Evolutionary conservation across 345 rosid genomes (phyloP), one percentile per base, ranked within the genome.

Genomic region (Cochlearia excelsa): DNA sequence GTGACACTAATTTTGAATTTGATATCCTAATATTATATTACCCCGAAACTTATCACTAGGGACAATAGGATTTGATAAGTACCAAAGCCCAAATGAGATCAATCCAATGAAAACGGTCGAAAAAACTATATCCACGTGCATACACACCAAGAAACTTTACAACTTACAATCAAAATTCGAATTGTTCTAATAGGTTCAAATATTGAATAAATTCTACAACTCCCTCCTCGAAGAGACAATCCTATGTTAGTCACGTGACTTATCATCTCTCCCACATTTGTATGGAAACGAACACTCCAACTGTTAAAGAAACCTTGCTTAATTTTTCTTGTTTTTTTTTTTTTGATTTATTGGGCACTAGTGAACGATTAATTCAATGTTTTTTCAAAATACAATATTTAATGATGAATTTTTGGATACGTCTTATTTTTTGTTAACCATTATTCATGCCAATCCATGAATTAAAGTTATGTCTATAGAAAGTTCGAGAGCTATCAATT

Each of bases 131-230:
- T 43, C 26, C 34, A 56, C 68, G 68, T 56, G 47, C 46, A 29
- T 7, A 43, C 23, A 50, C 5, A 23, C 29, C 42, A 48, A 37
- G 63, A 50, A 38, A 47, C 16, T 58, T 37, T 58, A 59, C 51
- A 38, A 46, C 16, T 51, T 51, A 51, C 69, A 63, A 65, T 65
- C 75, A 45, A 71, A 61, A 46, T 59, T 64, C 59, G 44, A 70
- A 33, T 51, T 58, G 70, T 59, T 60, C 43, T 71, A 10, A 58
- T 46, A 64, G 29, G 54, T 44, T 63, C 52, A 63, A 53, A 53
- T 44, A 30, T 42, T 40, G 4, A 35, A 46, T 30, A 6, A 35
- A 46, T 30, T 38, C 57, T 54, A 28, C 30, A 60, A 53, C 54
- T 51, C 37, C 41, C 35, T 45, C 41, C 35, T 45, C 48, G 60